Percentiles rank a stretch among this genome's conserved stretches.
phyloP scores from a whole-genome alignment of 164 flowering plant species.

The Vitis rupestris region DNA sequence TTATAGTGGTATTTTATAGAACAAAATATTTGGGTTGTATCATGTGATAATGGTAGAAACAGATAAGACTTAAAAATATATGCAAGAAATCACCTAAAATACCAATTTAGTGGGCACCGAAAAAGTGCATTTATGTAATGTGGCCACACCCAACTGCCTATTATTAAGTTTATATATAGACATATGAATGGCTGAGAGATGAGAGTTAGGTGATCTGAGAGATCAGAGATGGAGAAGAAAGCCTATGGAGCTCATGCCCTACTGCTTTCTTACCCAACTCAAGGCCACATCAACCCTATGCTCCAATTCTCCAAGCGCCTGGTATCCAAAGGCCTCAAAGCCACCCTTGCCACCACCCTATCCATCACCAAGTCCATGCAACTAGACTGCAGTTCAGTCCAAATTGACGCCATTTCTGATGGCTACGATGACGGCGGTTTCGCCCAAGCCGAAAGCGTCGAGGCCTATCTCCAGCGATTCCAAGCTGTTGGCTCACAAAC shows the following conservation, averaged over 20 bases:
- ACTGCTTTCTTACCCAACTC: conserved; percentile 37
- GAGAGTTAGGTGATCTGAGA: too few relatives aligned
- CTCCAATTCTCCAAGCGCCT: conserved; percentile 46
- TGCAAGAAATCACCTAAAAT: too few relatives aligned
- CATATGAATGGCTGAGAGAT: too few relatives aligned
- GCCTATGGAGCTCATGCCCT: conserved; percentile 22
- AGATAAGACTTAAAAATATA: too few relatives aligned
- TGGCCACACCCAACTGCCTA: too few relatives aligned
- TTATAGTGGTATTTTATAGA: too few relatives aligned
- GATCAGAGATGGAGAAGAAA: conserved; percentile 1
- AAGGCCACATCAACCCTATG: conserved; percentile 61
- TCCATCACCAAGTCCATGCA: conserved; percentile 15
- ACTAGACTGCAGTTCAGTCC: neutral
- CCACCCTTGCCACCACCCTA: conserved; percentile 38
- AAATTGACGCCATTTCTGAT: conserved; percentile 29
- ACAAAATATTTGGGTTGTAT: too few relatives aligned
- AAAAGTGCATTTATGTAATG: too few relatives aligned
- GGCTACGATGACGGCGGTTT: conserved; percentile 31
- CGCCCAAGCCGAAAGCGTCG: conserved; percentile 8
- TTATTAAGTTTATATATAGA: too few relatives aligned
- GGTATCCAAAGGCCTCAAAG: conserved; percentile 30
- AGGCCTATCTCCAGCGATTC: conserved; percentile 5
- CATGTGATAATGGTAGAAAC: too few relatives aligned
- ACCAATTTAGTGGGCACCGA: too few relatives aligned
- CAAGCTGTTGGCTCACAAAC: neutral